Base-by-base conservation (phyloP, 192 early-diverging fungal species). In the Dissophora ornata region DNA sequence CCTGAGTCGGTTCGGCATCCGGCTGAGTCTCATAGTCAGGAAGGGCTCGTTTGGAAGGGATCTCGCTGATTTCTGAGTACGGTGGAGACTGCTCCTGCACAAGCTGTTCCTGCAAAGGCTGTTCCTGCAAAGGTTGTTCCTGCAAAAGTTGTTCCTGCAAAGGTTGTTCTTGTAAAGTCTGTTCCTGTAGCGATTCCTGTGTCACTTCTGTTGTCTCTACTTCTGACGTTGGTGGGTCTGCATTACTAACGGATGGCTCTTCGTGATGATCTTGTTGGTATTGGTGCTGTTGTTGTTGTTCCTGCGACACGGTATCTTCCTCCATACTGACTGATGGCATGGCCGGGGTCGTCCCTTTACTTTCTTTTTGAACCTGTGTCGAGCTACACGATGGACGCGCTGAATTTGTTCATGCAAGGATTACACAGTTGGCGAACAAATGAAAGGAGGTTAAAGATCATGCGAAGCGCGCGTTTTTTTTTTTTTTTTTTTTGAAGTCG, bases 241-340 rank as follows among this genome's bases (percentile, higher is more conserved):
- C 24, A 16, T 19, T 44, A 19, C 7, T 44, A 10, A 25, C 21
- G 19, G 22, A 9, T 2, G 9, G 5, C 21, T 44, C 6, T 4
- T 7, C 21, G 15, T 22, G 24, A 15, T 40, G 40, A 38, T 26
- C 36, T 28, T 2, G 19, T 32, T 30, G 21, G 21, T 47, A 29
- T 4, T n/a, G n/a, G n/a, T 29, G 19, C 16, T 61, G 46, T 9
- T 49, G 61, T 5, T 52, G 61, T 9, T 9, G 34, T 30, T 42
- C 29, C 41, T 52, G 62, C 12, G 18, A 26, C 25, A 25, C 34
- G 18, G n/a, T 30, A 32, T 62, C 33, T 25, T 62, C 50, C 19
- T 65, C 62, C 62, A 65, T 63, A 22, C 9, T 63, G 29, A 10
- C 40, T 19, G 34, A 26, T 50, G 6, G 13, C 36, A 9, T 13